A percentile compares a stretch with the other conserved stretches of the same genome.
These are phyloP conservation scores for Hippophae tibetana DNA, from an alignment of 306 rosid genomes.

Conservation along the genomic window DNA sequence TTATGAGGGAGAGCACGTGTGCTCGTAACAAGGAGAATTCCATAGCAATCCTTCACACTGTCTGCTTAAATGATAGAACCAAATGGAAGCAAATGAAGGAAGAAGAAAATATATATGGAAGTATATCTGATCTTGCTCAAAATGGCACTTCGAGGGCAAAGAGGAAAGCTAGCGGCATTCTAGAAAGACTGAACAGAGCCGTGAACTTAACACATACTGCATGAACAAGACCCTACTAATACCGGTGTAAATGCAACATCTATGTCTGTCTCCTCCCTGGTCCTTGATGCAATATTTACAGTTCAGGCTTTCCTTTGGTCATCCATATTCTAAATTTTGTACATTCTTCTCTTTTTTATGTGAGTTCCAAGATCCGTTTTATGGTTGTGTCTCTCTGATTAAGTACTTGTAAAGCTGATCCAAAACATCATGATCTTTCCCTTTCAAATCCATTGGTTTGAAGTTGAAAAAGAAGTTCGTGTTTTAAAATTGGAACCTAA, in stretches of 20 bases:
- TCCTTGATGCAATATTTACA: slow-evolving; percentile 18
- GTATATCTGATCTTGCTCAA: slow-evolving; percentile 60
- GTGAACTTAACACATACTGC: slow-evolving; percentile 81
- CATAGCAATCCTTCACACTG: slow-evolving; percentile 55
- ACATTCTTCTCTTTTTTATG: slow-evolving; percentile 27
- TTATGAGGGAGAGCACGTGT: slow-evolving; percentile 53
- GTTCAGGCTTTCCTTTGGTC: slow-evolving; percentile 18
- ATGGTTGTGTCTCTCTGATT: slow-evolving; percentile 31
- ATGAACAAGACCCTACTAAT: slow-evolving; percentile 16
- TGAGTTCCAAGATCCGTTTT: slow-evolving; percentile 27
- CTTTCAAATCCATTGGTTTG: not conserved
- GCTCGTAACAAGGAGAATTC: slow-evolving; percentile 77
- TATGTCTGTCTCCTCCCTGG: slow-evolving; percentile 12
- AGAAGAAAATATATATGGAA: slow-evolving; percentile 55
- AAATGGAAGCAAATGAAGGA: slow-evolving; percentile 76
- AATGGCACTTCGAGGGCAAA: slow-evolving; percentile 91
- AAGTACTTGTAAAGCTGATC: slow-evolving; percentile 25
- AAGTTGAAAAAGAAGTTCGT: not conserved
- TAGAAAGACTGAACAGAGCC: slow-evolving; percentile 73
- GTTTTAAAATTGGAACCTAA: too few relatives aligned
- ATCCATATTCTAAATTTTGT: slow-evolving; percentile 31
- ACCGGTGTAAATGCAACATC: slow-evolving; percentile 56
- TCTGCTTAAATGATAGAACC: slow-evolving; percentile 57
- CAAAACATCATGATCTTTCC: not conserved
- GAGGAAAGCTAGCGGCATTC: slow-evolving; percentile 78